Percentiles rank a stretch among this genome's conserved stretches.
phyloP scores from a whole-genome alignment of 805 yeast species.

The Barnettozyma sucrosica region DNA sequence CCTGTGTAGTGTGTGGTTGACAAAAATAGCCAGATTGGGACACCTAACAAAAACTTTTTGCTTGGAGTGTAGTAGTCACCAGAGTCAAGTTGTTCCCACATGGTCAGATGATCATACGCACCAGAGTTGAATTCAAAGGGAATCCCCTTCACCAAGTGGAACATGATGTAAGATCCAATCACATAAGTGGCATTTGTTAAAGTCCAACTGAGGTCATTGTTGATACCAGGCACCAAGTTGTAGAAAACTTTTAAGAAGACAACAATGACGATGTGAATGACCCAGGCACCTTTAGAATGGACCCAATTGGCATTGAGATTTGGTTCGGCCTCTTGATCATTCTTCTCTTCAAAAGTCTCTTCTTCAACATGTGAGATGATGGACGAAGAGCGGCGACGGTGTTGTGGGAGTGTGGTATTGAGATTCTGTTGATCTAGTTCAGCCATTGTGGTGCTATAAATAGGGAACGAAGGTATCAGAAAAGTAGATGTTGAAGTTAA shows the following conservation, averaged over 20 bases:
- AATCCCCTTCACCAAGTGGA: conserved; percentile 92
- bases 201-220: conserved; percentile 88
- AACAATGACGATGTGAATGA: conserved; percentile 81
- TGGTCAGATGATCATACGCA: conserved; percentile 89
- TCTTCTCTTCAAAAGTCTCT: conserved; percentile 85
- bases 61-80: conserved; percentile 98
- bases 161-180: conserved; percentile 91
- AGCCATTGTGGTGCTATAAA: conserved; percentile 14
- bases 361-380: conserved; percentile 90
- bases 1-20: conserved; percentile 86
- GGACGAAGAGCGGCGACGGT: conserved; percentile 77
- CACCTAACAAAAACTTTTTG: conserved; percentile 84
- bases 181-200: conserved; percentile 86
- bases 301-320: conserved; percentile 97
- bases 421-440: conserved; percentile 7
- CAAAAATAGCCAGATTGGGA: conserved; percentile 85
- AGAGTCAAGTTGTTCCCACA: conserved; percentile 97
- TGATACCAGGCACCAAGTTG: conserved; percentile 75
- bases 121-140: conserved; percentile 97
- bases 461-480: not conserved
- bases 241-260: conserved; percentile 66
- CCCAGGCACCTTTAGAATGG: conserved; percentile 94
- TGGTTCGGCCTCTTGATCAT: conserved; percentile 83
- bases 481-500: not conserved
- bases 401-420: conserved; percentile 4